phyloP scores from a whole-genome alignment of 1,284 basidiomycete species.

The Boletellus sp. region DNA sequence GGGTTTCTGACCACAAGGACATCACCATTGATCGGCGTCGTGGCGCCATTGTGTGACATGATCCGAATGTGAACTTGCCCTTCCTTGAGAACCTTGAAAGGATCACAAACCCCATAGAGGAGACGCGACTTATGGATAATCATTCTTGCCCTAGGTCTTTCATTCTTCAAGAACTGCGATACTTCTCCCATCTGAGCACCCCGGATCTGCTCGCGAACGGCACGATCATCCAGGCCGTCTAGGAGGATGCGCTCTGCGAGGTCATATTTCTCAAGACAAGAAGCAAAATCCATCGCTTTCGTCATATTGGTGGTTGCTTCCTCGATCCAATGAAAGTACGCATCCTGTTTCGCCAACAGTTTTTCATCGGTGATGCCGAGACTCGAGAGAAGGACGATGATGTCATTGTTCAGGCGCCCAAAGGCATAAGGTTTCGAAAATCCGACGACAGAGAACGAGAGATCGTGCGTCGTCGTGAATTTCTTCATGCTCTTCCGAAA shows the following conservation, averaged over 20 bases:
- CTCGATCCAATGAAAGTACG: conserved; percentile 55
- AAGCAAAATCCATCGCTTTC: conserved; percentile 53
- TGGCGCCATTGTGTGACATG: conserved; percentile 46
- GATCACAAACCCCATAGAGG: conserved; percentile 64
- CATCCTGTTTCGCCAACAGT: conserved; percentile 51
- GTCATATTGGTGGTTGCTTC: conserved; percentile 44
- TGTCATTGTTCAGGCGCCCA: conserved; percentile 63
- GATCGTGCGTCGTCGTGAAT: conserved; percentile 50
- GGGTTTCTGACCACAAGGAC: conserved; percentile 64
- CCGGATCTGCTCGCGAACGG: conserved; percentile 40
- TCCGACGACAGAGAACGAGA: conserved; percentile 62
- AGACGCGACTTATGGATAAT: conserved; percentile 58
- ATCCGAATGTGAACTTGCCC: conserved; percentile 63
- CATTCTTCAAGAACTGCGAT: conserved; percentile 49
- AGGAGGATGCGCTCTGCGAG: conserved; percentile 52
- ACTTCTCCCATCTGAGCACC: conserved; percentile 48
- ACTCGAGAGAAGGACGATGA: conserved; percentile 60
- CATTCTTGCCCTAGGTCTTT: conserved; percentile 53
- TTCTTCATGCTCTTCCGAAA: conserved; percentile 69
- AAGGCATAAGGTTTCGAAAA: conserved; percentile 60
- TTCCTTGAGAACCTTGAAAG: conserved; percentile 55
- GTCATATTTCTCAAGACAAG: conserved; percentile 44
- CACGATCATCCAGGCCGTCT: conserved; percentile 47
- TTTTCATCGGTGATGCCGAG: conserved; percentile 56
- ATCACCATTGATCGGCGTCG: conserved; percentile 55